A percentile compares a stretch with the other conserved stretches of the same genome.
Evolutionary conservation across 257 asterid genomes (phyloP).

Genomic region (Capsicum chinense): DNA sequence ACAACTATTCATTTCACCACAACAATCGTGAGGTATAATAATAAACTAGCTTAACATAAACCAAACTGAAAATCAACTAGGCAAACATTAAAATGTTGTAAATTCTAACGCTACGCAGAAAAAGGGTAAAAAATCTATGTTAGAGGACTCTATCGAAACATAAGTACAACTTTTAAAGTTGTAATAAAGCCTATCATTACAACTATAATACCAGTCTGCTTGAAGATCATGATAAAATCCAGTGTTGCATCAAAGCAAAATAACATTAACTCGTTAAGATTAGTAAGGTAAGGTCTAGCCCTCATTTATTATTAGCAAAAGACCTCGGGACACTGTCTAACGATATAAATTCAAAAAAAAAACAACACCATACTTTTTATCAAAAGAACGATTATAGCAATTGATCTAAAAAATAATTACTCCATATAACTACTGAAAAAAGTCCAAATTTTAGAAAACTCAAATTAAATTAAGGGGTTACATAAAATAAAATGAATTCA

Average conservation of each 20-base stretch:
- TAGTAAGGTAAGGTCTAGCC: too few species aligned
- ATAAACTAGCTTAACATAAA: not conserved
- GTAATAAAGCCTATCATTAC: conserved; percentile 80
- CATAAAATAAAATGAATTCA: not conserved
- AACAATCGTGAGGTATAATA: conserved; percentile 31
- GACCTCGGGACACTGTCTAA: too few species aligned
- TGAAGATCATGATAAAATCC: conserved; percentile 89
- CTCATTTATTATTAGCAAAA: too few species aligned
- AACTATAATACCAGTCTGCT: conserved; percentile 91
- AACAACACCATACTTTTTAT: too few species aligned
- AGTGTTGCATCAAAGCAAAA: conserved; percentile 59
- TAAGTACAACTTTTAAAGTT: conserved; percentile 85
- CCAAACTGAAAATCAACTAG: not conserved
- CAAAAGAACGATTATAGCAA: too few species aligned
- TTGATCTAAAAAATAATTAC: too few species aligned
- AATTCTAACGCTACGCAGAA: not conserved
- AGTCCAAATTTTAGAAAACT: not conserved
- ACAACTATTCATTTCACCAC: conserved; percentile 28
- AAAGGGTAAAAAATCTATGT: conserved; percentile 41
- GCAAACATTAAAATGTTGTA: not conserved
- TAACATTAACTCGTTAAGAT: too few species aligned
- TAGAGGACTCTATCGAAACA: conserved; percentile 59
- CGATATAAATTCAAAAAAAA: too few species aligned
- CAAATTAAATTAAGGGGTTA: not conserved
- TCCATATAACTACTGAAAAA: too few species aligned